These are phyloP conservation scores for Coniochaeta sp. DNA, from an alignment of 2,329 filamentous ascomycete genomes.

Conservation along the genomic window DNA sequence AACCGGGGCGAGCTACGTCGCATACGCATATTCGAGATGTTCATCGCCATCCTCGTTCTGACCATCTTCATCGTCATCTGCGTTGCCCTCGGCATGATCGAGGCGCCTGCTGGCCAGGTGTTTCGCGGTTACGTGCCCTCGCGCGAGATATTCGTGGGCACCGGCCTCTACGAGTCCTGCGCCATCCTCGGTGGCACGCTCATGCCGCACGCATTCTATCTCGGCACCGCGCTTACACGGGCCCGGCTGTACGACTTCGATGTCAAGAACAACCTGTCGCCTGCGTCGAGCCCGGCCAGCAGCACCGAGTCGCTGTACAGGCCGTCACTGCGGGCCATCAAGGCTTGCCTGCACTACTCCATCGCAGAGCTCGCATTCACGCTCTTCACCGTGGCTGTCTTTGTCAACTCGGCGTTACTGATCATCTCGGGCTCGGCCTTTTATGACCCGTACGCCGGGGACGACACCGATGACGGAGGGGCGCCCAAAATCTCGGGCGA, in stretches of 20 bases:
- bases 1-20: conserved; percentile 49
- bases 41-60: conserved; percentile 52
- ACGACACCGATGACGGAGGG: conserved; percentile 39
- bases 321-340: conserved; percentile 63
- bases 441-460: conserved; percentile 29
- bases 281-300: conserved; percentile 24
- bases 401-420: conserved; percentile 72
- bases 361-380: conserved; percentile 63
- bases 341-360: conserved; percentile 64
- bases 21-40: conserved; percentile 51
- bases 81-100: conserved; percentile 54
- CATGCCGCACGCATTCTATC: conserved; percentile 59
- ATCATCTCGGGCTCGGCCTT: conserved; percentile 73
- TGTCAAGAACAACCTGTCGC: conserved; percentile 30
- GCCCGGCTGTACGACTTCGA: conserved; percentile 58
- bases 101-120: conserved; percentile 45
- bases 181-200: conserved; percentile 68
- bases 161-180: conserved; percentile 57
- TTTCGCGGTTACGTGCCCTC: conserved; percentile 58
- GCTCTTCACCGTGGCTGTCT: conserved; percentile 71
- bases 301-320: conserved; percentile 46
- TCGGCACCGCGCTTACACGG: conserved; percentile 60
- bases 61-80: conserved; percentile 60
- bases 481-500: conserved; percentile 40
- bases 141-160: conserved; percentile 43